Conservation (phyloP, 257 asterid genomes). For the Penstemon davidsonii region DNA sequence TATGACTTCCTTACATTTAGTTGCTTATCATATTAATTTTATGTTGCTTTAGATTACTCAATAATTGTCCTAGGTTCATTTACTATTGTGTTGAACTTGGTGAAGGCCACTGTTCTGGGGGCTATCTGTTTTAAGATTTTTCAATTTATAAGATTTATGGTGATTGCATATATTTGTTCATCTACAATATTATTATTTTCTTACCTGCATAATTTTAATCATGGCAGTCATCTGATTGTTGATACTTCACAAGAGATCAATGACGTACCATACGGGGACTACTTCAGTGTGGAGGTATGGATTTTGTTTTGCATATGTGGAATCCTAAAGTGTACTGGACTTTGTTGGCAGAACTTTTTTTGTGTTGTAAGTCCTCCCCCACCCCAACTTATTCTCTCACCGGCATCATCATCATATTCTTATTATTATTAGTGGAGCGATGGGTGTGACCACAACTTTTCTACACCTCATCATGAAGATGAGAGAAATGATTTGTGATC, state of each 20-base stretch:
- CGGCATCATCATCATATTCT: neutral
- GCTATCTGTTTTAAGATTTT: conserved; percentile 4
- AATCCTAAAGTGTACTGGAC: conserved; percentile 21
- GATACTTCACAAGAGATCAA: conserved; percentile 80
- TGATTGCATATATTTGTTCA: conserved; percentile 14
- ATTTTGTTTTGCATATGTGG: conserved; percentile 8
- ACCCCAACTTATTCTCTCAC: neutral
- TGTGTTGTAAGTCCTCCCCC: conserved; percentile 17
- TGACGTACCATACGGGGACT: conserved; percentile 93
- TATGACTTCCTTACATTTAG: neutral
- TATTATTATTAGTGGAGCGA: neutral
- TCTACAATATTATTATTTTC: conserved; percentile 19
- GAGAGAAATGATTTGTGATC: neutral
- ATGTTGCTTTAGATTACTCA: no score
- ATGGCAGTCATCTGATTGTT: conserved; percentile 71
- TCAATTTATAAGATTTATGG: conserved; percentile 1
- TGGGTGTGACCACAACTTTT: neutral
- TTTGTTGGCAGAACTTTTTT: conserved; percentile 10
- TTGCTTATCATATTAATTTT: no score
- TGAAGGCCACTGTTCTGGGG: conserved; percentile 8
- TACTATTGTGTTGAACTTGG: conserved; percentile 14
- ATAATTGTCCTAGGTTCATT: neutral
- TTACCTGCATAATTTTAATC: conserved; percentile 30
- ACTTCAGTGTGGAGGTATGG: conserved; percentile 92
- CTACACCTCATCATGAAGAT: neutral